Conservation (phyloP, 2,329 filamentous ascomycete genomes). For the Diaporthe sp. region DNA sequence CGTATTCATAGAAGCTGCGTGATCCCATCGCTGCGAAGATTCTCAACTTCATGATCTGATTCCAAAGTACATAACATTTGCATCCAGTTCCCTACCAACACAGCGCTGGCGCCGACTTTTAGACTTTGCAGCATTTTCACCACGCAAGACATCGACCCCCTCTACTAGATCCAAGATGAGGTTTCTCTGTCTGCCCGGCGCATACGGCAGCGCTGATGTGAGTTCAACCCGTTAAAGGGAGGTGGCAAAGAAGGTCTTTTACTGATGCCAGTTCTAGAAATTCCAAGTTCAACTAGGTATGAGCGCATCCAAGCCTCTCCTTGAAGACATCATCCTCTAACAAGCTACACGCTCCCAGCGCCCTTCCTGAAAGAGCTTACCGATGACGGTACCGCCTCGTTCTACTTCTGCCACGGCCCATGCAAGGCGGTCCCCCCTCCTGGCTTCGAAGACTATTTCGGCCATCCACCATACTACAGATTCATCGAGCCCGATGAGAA, state of each 20-base stretch:
- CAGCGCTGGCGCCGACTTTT: background rate
- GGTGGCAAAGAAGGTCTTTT: conserved; percentile 29
- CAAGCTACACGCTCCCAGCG: background rate
- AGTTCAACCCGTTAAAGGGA: conserved; percentile 46
- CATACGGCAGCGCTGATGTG: conserved; percentile 69
- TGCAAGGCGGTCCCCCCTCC: conserved; percentile 40
- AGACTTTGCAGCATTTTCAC: background rate
- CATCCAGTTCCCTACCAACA: background rate
- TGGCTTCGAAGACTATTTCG: conserved; percentile 45
- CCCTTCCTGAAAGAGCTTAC: conserved; percentile 42
- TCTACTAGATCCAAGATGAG: conserved; percentile 58
- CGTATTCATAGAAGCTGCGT: conserved; percentile 6
- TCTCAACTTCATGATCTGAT: background rate
- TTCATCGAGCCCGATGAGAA: conserved; percentile 43
- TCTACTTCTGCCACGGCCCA: conserved; percentile 38
- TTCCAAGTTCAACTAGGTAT: conserved; percentile 43
- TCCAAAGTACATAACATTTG: background rate
- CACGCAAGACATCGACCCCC: too few species aligned
- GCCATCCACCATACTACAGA: conserved; percentile 40
- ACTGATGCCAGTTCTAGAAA: conserved; percentile 31
- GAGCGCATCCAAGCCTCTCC: conserved; percentile 11
- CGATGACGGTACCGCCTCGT: conserved; percentile 33
- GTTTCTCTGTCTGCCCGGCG: conserved; percentile 70
- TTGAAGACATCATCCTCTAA: background rate
- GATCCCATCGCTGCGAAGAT: background rate